Evolutionary conservation across 2,329 filamentous ascomycete genomes (phyloP).

Genomic region (Colletotrichum acutatum): DNA sequence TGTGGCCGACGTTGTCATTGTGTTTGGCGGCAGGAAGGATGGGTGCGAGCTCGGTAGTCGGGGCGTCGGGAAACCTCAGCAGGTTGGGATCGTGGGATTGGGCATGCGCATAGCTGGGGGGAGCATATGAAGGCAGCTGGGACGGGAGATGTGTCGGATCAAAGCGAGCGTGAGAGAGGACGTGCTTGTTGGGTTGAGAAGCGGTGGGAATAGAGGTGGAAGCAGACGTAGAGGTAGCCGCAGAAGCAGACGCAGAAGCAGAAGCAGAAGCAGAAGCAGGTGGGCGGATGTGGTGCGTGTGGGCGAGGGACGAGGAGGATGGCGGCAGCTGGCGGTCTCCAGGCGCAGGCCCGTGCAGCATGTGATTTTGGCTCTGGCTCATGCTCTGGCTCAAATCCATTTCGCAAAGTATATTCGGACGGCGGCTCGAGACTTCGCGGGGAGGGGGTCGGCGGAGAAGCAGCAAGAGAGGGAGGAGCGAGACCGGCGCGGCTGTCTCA

Average conservation of each 20-base stretch:
- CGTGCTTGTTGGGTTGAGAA: constrained; percentile 21
- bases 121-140: constrained; percentile 47
- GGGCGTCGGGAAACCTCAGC: constrained; percentile 46
- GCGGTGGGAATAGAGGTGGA: constrained; percentile 8
- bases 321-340: constrained; percentile 38
- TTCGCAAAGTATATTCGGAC: constrained; percentile 35
- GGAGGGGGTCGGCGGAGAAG: constrained; percentile 13
- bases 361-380: constrained; percentile 56
- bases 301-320: constrained; percentile 30
- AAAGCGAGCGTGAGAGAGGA: constrained; percentile 33
- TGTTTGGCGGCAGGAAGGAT: constrained; percentile 47
- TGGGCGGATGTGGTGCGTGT: constrained; percentile 16
- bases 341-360: constrained; percentile 49
- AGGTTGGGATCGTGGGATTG: constrained; percentile 47
- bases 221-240: constrained; percentile 13
- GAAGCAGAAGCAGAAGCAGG: constrained; percentile 7
- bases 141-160: constrained; percentile 38
- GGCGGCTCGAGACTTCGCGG: constrained; percentile 21
- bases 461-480: constrained; percentile 27
- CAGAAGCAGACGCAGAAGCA: constrained; percentile 10
- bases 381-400: constrained; percentile 38
- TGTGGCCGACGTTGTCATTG: constrained; percentile 41
- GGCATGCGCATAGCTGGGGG: constrained; percentile 47
- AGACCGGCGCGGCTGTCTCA: constrained; percentile 35
- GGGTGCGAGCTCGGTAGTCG: constrained; percentile 55